A percentile compares a stretch with the other conserved stretches of the same genome.
phyloP scores from a whole-genome alignment of 176 grass and related monocot genomes.

The Sorghum bicolor region DNA sequence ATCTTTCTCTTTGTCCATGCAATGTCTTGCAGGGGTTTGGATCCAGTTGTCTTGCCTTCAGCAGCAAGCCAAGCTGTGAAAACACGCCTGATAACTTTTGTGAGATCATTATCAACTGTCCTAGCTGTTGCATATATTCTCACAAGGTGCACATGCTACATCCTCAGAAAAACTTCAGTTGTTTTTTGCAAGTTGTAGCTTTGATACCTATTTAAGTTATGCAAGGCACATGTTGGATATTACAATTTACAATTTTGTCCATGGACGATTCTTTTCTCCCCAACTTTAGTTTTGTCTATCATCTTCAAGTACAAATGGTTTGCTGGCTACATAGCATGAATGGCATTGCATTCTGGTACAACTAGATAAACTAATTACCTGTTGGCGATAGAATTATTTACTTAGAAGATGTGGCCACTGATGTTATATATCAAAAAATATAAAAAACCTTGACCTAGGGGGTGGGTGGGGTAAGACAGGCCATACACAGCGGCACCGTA shows the following conservation, averaged over 20 bases:
- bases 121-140: constrained; percentile 77
- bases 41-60: constrained; percentile 71
- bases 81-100: constrained; percentile 67
- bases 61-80: constrained; percentile 88
- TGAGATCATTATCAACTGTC: constrained; percentile 90
- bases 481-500: background rate
- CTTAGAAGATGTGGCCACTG: background rate
- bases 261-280: background rate
- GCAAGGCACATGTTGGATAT: background rate
- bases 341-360: background rate
- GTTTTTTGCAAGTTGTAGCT: constrained; percentile 11
- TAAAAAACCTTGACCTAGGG: background rate
- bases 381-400: background rate
- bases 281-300: background rate
- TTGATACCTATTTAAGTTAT: constrained; percentile 8
- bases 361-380: background rate
- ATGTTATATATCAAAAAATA: background rate
- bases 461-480: no score
- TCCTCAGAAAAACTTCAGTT: background rate
- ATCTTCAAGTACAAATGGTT: background rate
- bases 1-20: constrained; percentile 5
- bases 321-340: background rate
- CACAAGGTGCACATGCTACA: constrained; percentile 62
- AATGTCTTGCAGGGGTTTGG: constrained; percentile 61
- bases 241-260: background rate